Base-by-base conservation (phyloP, 2,329 filamentous ascomycete species). In the Xylaria sp. region DNA sequence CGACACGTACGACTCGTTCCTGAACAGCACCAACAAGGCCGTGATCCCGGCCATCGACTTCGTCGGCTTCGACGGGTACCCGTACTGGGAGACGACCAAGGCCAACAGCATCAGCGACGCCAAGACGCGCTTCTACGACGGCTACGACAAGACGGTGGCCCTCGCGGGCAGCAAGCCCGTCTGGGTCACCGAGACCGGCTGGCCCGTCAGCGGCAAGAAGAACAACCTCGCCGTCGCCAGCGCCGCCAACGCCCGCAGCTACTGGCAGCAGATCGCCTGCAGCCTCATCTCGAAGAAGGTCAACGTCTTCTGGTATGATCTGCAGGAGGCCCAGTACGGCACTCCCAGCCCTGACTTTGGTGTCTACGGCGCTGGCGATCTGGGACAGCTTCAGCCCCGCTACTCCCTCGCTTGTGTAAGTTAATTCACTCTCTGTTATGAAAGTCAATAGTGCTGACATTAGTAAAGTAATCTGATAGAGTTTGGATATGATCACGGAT, bases 161-260 rank as follows among this genome's bases (percentile, higher is more conserved):
- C 83, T 91, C 67, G 89, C 94, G 1, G 94, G 65, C 41, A 71
- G 64, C 46, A 75, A 75, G 64, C 76, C 76, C 64, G 76, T 98
- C 31, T 97, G 95, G 80, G 89, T 87, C 51, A 86, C 85, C 9
- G 86, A 89, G 81, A 87, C 85, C 23, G 87, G 86, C 64, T 89
- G 86, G 86, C 87, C 87, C 46, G 81, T 83, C n/a, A 75, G 77
- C 23, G 87, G 87, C 36, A 73, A 80, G 23, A 83, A 79, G 39
- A 77, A 80, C 66, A 82, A 82, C 62, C 72, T 79, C 65, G 85
- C 85, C 60, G 81, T 86, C 20, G 76, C 87, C 36, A 83, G 76
- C 52, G 75, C 83, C 28, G 78, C 80, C 13, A 88, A 88, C 70
- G 85, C 86, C 63, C 73, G 75, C 48, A 72, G 62, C 63, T 79